phyloP scores from a whole-genome alignment of 345 rosid species.

The Aegle marmelos region DNA sequence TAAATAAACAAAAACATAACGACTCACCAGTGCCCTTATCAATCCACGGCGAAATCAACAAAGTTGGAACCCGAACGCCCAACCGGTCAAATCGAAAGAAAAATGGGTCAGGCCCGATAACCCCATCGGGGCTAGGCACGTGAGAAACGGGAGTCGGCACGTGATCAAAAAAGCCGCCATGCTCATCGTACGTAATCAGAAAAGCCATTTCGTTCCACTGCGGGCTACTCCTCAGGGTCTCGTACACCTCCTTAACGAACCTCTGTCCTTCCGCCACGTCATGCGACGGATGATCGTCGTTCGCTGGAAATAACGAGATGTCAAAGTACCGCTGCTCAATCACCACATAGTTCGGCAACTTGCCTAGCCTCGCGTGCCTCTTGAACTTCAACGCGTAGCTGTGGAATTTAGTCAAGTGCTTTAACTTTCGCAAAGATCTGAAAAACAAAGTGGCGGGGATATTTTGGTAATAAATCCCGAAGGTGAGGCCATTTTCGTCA shows the following conservation, averaged over 20 bases:
- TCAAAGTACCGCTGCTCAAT: constrained; percentile 91
- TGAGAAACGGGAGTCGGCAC: constrained; percentile 78
- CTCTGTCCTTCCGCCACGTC: constrained; percentile 83
- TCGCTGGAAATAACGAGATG: constrained; percentile 60
- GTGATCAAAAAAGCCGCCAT: constrained; percentile 97
- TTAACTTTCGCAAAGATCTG: constrained; percentile 65
- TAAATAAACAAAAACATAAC: neutral
- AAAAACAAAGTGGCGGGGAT: constrained; percentile 93
- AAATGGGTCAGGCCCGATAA: constrained; percentile 84
- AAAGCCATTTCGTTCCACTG: constrained; percentile 98
- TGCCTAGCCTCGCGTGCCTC: constrained; percentile 64
- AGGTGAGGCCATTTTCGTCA: constrained; percentile 76
- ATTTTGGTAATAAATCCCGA: constrained; percentile 93
- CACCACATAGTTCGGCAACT: constrained; percentile 80
- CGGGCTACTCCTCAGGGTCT: constrained; percentile 81
- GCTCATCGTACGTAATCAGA: constrained; percentile 90
- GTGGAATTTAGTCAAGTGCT: constrained; percentile 69
- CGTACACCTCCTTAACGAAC: constrained; percentile 95
- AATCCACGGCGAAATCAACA: constrained; percentile 88
- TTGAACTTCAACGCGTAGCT: constrained; percentile 57
- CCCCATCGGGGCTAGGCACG: constrained; percentile 95
- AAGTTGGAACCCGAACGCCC: constrained; percentile 91
- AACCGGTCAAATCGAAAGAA: constrained; percentile 83
- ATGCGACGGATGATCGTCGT: constrained; percentile 96
- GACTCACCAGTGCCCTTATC: constrained; percentile 87